Evolutionary conservation across 306 rosid genomes (phyloP), one percentile per base, ranked within the genome.

Genomic region (Malus sieversii): DNA sequence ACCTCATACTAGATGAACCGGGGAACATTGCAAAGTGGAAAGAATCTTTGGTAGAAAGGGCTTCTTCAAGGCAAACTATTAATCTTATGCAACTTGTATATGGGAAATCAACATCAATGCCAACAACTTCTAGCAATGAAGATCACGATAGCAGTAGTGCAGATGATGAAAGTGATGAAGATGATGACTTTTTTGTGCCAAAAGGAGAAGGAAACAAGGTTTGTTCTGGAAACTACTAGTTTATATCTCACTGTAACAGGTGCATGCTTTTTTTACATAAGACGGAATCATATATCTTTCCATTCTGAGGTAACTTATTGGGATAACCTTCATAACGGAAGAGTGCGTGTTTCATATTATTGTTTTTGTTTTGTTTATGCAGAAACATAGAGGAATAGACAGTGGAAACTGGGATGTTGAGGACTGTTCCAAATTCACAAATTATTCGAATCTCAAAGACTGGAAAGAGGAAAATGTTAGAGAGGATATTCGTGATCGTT

Each of bases 21-120:
- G 97, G 97, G 71, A 92, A 92, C 81, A 87, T 82, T 74, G 87
- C 97, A 61, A 90, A 86, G 86, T 95, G 98, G 97, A 95, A 92
- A 76, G 93, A 95, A 74, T 77, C 87, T 68, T 82, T 92, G 86
- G 76, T 78, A 14, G 87, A 89, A 79, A 89, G 89, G 85, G 75
- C 93, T 16, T 66, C 63, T 68, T 84, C 87, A 19, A 85, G 81
- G 69, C 88, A 86, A 81, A 68, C 77, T 68, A 75, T 85, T 74
- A 90, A 90, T 76, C 87, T 95, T 79, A 92, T 89, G 97, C 93
- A 92, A 85, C 87, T 88, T 66, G 97, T 95, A 59, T 95, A 95
- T 68, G 93, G 93, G 82, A 93, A 90, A 71, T 75, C 91, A 73
- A 82, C 85, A 8, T 79, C 62, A 42, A 51, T 58, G 76, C 65